phyloP scores from a whole-genome alignment of 2,329 filamentous ascomycete species.

The Beauveria brongniartii region DNA sequence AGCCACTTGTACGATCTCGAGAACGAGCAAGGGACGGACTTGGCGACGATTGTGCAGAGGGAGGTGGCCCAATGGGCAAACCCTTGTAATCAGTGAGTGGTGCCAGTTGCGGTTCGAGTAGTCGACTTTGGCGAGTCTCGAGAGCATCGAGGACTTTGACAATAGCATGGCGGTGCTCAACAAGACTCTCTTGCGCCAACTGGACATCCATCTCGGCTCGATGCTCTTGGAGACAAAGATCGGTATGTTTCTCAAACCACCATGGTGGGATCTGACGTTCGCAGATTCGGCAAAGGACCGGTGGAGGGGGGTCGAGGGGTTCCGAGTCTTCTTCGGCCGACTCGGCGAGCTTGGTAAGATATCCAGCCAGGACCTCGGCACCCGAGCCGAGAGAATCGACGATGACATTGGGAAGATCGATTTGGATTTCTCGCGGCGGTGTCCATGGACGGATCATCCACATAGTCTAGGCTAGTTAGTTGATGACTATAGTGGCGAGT shows the following conservation, averaged over 20 bases:
- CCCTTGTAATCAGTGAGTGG: constrained; percentile 79
- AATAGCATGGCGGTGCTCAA: constrained; percentile 87
- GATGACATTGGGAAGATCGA: constrained; percentile 81
- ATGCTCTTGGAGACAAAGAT: constrained; percentile 91
- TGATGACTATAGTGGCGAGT: not conserved
- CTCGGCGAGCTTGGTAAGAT: constrained; percentile 84
- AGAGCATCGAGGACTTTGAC: constrained; percentile 91
- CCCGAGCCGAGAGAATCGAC: constrained; percentile 92
- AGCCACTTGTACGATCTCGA: constrained; percentile 63
- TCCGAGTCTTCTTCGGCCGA: constrained; percentile 66
- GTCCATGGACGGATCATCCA: constrained; percentile 98
- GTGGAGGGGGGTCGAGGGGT: constrained; percentile 73
- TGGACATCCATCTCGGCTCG: constrained; percentile 97
- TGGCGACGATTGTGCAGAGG: constrained; percentile 62
- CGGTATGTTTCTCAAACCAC: constrained; percentile 99
- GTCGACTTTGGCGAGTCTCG: constrained; percentile 61
- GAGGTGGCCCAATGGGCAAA: constrained; percentile 69
- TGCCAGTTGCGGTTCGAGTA: constrained; percentile 46
- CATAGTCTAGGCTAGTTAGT: constrained; percentile 64
- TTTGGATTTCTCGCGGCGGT: constrained; percentile 83
- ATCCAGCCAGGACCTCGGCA: constrained; percentile 88
- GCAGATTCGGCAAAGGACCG: constrained; percentile 91
- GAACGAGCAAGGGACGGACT: constrained; percentile 65
- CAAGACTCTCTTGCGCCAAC: constrained; percentile 83
- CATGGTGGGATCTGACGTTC: constrained; percentile 94